Base-by-base conservation (phyloP, 495 filamentous ascomycete genomes). In the Pseudevernia furfuracea region DNA sequence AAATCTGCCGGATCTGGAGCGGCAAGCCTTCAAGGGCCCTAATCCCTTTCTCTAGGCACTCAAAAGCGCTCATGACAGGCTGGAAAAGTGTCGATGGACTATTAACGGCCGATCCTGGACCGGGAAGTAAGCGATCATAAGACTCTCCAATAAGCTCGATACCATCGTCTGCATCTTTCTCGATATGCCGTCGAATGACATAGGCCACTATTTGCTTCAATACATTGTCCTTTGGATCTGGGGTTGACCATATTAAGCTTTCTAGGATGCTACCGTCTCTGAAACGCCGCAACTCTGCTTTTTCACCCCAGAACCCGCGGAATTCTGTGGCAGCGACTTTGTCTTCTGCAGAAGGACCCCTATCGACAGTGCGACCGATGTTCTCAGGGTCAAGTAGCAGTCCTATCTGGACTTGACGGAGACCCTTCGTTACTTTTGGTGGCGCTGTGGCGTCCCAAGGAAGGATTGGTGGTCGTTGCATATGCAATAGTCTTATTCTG, bases 301-400 rank as follows among this genome's bases (percentile, higher is more conserved):
- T 84, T 21, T 78, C 75, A 37, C 80, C 81, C 81, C 80, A 83
- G 62, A 84, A 83, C 7, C 70, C 70, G 28, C 78, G 74, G 68
- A 82, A 82, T 1, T 72, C 71, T 43, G 74, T 72, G 36, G 80
- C 76, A 65, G 76, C 78, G 28, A 75, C 75, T 64, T 80, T 91
- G 57, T 91, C 80, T 72, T 96, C 90, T 6, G 90, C 90, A 1
- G 86, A 72, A 3, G 94, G 94, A 4, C 94, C 94, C 70, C 90
- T 87, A 69, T 98, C 94, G 52, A 96, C 86, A 28, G 82, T 78
- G 28, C 92, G 86, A 53, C 80, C 76, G 60, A 85, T 84, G 68
- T 91, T 88, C 14, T 81, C 77, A 3, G 88, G 78, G 71, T 96
- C 80, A 39, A 95, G 82, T 23, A 89, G 70, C 41, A 98, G 76